phyloP scores from a whole-genome alignment of 768 basidiomycete species.

The Dacryopinax spathularia region DNA sequence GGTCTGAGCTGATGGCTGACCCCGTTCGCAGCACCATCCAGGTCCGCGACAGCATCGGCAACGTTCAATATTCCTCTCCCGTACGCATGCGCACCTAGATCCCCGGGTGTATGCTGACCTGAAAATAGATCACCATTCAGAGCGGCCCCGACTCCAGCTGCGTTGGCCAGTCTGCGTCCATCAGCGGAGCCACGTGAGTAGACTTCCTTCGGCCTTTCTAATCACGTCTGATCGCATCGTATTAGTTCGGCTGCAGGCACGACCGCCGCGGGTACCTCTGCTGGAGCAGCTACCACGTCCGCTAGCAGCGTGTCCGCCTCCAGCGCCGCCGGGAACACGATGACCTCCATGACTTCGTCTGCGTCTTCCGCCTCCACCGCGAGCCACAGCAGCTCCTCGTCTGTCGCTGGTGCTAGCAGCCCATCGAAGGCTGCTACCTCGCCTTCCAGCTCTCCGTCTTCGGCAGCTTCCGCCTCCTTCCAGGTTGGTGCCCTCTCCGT shows the following conservation, averaged over 20 bases:
- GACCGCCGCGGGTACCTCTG: no score
- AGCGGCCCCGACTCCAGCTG: not conserved
- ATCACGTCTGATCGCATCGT: no score
- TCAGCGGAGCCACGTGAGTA: not conserved
- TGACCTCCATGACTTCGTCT: not conserved
- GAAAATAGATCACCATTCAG: not conserved
- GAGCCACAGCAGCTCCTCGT: not conserved
- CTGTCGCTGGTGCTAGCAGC: not conserved
- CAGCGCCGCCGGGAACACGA: not conserved
- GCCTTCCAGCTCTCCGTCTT: not conserved
- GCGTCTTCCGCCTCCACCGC: not conserved
- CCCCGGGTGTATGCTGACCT: not conserved
- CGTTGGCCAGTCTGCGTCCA: not conserved
- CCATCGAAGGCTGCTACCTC: not conserved
- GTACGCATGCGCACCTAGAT: not conserved
- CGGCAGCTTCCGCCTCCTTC: not conserved
- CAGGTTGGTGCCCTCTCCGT: not conserved
- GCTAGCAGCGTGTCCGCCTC: not conserved
- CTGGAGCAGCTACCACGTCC: not conserved
- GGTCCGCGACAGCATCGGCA: not conserved
- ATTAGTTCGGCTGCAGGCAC: no score
- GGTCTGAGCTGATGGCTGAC: not conserved
- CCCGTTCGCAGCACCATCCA: not conserved
- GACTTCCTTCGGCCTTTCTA: no score
- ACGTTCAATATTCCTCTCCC: not conserved